A percentile compares a stretch with the other conserved stretches of the same genome.
Conservation (phyloP, 2,329 filamentous ascomycete species). For the Volutella citrinella region DNA sequence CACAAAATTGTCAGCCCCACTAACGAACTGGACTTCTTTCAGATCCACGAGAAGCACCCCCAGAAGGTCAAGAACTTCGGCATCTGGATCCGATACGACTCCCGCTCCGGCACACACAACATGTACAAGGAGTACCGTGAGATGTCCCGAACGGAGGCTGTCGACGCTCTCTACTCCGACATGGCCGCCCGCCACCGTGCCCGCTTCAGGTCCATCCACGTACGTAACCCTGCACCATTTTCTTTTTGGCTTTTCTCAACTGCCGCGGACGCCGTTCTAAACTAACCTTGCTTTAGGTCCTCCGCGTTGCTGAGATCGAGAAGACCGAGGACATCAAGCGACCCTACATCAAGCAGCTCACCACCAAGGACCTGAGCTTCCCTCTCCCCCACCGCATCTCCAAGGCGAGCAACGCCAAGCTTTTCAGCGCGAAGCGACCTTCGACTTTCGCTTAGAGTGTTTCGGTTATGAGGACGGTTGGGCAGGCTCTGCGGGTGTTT, state of each 20-base stretch:
- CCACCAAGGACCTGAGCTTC: conserved; percentile 94
- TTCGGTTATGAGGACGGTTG: conserved; percentile 49
- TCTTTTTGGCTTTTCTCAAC: background rate
- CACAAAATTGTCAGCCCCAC: too few species aligned
- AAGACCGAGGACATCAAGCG: conserved; percentile 93
- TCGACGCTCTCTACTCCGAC: conserved; percentile 97
- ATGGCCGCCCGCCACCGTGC: conserved; percentile 98
- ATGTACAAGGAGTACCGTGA: conserved; percentile 99
- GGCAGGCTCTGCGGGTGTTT: conserved; percentile 59
- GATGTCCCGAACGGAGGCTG: conserved; percentile 92
- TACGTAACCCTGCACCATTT: conserved; percentile 64
- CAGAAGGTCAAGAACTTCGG: conserved; percentile 99
- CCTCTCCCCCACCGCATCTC: conserved; percentile 94
- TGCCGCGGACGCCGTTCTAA: conserved; percentile 6
- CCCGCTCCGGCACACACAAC: conserved; percentile 99
- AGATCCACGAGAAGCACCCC: conserved; percentile 99
- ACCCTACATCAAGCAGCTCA: conserved; percentile 99
- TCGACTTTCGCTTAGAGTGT: conserved; percentile 92
- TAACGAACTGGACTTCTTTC: too few species aligned
- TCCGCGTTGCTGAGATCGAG: conserved; percentile 96
- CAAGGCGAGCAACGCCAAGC: conserved; percentile 80
- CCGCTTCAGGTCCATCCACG: conserved; percentile 97
- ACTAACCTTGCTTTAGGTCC: conserved; percentile 60
- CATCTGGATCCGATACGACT: conserved; percentile 99
- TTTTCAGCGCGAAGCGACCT: conserved; percentile 90